A percentile compares a stretch with the other conserved stretches of the same genome.
Evolutionary conservation across 2,329 filamentous ascomycete species (phyloP).

Genomic region (Phialophora chinensis): DNA sequence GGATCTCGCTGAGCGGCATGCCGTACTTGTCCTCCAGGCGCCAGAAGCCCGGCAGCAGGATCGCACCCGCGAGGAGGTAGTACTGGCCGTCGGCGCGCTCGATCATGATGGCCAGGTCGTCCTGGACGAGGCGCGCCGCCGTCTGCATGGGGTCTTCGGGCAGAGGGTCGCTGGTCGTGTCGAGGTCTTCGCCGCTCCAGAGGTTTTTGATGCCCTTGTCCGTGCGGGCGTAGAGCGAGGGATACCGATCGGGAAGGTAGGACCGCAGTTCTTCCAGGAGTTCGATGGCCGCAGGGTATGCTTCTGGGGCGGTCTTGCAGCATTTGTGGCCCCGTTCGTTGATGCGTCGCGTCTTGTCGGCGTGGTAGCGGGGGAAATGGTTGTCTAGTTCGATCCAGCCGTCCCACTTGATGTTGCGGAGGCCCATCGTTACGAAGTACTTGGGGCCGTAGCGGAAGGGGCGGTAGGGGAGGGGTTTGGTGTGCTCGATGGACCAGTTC

Average conservation of each 20-base stretch:
- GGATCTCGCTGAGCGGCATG: constrained; percentile 79
- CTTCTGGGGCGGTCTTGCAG: constrained; percentile 71
- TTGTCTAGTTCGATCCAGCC: constrained; percentile 87
- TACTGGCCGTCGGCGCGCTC: constrained; percentile 78
- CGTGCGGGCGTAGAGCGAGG: constrained; percentile 70
- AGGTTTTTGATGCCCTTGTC: constrained; percentile 71
- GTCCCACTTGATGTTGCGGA: constrained; percentile 67
- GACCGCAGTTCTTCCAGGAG: constrained; percentile 72
- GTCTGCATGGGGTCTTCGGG: constrained; percentile 79
- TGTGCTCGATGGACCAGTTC: constrained; percentile 70
- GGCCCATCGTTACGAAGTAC: constrained; percentile 78
- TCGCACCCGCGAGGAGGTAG: constrained; percentile 74
- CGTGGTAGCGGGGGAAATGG: constrained; percentile 74
- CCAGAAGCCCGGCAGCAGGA: constrained; percentile 84
- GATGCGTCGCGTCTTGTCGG: constrained; percentile 72
- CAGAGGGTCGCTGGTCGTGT: constrained; percentile 68
- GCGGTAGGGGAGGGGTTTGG: constrained; percentile 76
- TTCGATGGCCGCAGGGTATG: constrained; percentile 74
- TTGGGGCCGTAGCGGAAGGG: constrained; percentile 79
- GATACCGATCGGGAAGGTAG: constrained; percentile 78
- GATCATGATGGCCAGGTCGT: constrained; percentile 84
- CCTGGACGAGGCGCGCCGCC: constrained; percentile 74
- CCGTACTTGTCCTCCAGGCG: constrained; percentile 78
- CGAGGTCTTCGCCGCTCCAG: constrained; percentile 73
- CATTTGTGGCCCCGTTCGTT: constrained; percentile 70